phyloP scores from a whole-genome alignment of 768 basidiomycete species.

The Leccinum longicurvipes region DNA sequence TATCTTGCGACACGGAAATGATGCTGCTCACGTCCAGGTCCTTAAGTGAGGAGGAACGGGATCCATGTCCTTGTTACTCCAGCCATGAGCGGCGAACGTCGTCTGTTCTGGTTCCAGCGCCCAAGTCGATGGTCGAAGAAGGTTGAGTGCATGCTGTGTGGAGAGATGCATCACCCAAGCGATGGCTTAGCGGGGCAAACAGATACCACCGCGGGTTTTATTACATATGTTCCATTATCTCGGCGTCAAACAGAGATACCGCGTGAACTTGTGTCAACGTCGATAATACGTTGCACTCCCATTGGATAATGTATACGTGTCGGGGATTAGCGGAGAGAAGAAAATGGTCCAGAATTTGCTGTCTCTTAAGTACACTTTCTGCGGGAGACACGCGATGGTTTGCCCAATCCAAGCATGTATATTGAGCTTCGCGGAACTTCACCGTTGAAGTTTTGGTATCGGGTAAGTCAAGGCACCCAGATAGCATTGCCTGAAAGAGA shows the following conservation, averaged over 20 bases:
- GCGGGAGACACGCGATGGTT: too few relatives aligned
- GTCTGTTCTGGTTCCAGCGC: slow-evolving; percentile 27
- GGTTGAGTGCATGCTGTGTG: neutral
- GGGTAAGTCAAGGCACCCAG: too few relatives aligned
- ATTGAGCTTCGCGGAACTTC: too few relatives aligned
- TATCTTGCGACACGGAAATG: neutral
- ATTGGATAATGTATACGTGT: neutral
- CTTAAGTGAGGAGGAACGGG: slow-evolving; percentile 57
- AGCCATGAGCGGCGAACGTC: slow-evolving; percentile 57
- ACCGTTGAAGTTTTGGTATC: too few relatives aligned
- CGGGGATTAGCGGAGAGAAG: neutral
- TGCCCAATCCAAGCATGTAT: too few relatives aligned
- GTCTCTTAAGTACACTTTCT: neutral
- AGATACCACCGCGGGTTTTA: neutral
- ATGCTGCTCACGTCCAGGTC: slow-evolving; percentile 50
- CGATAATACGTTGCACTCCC: neutral
- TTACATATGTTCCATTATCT: slow-evolving; percentile 10
- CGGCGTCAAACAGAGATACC: neutral
- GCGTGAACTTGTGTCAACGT: neutral
- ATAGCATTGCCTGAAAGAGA: too few relatives aligned
- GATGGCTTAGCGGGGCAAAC: neutral
- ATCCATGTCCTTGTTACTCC: slow-evolving; percentile 78
- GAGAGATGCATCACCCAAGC: slow-evolving; percentile 8
- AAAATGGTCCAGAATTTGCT: neutral
- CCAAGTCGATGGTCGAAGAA: slow-evolving; percentile 23